Evolutionary conservation across 1,284 basidiomycete genomes (phyloP).

Genomic region (Trichosporon sp.): DNA sequence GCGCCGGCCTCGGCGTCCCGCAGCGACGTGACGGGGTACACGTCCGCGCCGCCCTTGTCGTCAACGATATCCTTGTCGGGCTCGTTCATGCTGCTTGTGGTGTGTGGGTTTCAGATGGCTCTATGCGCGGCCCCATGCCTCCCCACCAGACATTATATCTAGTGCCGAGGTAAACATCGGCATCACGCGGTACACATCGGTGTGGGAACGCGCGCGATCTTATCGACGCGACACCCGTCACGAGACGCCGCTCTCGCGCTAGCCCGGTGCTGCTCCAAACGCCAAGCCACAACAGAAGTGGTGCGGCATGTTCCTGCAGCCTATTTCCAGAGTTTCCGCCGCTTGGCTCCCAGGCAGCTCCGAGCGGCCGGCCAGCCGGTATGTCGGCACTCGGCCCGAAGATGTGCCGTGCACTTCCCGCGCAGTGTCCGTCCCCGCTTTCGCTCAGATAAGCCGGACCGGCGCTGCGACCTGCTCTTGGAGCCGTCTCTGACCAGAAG

Average conservation of each 20-base stretch:
- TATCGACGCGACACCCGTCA: background rate
- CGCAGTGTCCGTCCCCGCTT: background rate
- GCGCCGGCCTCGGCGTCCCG: background rate
- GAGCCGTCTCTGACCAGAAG: no score
- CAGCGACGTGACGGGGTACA: background rate
- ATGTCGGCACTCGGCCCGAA: background rate
- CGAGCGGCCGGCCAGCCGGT: background rate
- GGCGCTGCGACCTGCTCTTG: no score
- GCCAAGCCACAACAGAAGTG: background rate
- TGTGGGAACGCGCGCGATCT: background rate
- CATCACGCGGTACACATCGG: background rate
- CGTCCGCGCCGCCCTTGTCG: background rate
- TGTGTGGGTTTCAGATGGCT: background rate
- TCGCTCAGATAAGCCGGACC: background rate
- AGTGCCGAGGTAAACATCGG: background rate
- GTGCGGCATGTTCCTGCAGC: background rate
- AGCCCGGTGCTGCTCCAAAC: background rate
- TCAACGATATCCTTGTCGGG: background rate
- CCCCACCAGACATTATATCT: background rate
- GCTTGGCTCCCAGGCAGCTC: background rate
- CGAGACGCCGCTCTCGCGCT: background rate
- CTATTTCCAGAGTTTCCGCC: background rate
- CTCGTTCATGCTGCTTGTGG: background rate
- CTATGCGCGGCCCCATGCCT: background rate
- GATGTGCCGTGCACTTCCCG: background rate